Base-by-base conservation (phyloP, 2,329 filamentous ascomycete species). In the Simplicillium sp. region DNA sequence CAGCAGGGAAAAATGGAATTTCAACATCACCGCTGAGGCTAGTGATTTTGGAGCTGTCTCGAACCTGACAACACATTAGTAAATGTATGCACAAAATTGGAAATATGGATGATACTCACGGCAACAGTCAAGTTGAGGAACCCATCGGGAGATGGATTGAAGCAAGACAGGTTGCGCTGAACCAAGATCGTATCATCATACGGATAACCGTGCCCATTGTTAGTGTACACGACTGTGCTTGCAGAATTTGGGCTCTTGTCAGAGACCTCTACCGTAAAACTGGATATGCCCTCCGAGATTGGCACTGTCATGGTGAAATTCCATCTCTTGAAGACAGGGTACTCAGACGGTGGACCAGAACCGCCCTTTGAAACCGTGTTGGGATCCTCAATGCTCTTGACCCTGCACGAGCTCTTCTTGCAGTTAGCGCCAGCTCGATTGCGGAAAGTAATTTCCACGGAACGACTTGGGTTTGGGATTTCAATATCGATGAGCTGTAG, bases 241-340 rank as follows among this genome's bases (percentile, higher is more conserved):
- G 12, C 15, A 2, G 16, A 16, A 20, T 20, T 37, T 12, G 7
- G 3, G 9, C 9, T 25, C 20, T 37, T 37, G 13, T 44, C 50
- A 12, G 35, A 48, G 25, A 57, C 29, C 34, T 49, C 43, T 12
- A 58, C 48, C 39, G 47, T 20, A 36, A 57, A 56, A 14, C 45
- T 49, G 41, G 48, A 46, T 42, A 56, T 48, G 6, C 36, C 36
- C 36, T 50, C 50, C 3, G 45, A 43, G 7, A 35, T 39, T 37
- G 48, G 43, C n/a, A 58, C 17, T 14, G 43, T 18, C 11, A 45
- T 44, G 11, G 36, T 31, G 42, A 57, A 58, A 37, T 53, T 49
- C 39, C 48, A 57, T 48, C 52, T 57, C 4, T 41, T 38, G 33
- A 58, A 58, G 41, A 34, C 31, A 13, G 15, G 12, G 31, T 13